Conservation (phyloP, 148 eudicot species). For the Agrostemma githago region DNA sequence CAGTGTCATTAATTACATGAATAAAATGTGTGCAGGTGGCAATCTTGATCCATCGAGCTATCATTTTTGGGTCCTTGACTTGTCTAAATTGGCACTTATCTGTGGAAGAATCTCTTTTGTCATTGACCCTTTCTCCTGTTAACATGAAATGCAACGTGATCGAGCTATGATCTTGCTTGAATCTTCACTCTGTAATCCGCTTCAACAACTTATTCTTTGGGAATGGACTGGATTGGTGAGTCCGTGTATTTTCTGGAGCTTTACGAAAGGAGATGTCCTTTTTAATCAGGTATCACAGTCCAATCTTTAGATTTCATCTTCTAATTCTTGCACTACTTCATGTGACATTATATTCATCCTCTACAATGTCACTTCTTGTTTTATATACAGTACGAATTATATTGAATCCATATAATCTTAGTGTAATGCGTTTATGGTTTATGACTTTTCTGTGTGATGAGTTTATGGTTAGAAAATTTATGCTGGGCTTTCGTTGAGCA, state of each 20-base stretch:
- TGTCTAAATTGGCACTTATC: slow-evolving; percentile 76
- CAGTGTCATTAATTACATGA: neutral
- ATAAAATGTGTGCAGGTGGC: slow-evolving; percentile 56
- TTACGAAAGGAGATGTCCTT: neutral
- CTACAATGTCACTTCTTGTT: neutral
- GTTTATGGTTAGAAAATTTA: neutral
- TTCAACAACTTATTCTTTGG: neutral
- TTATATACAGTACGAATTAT: neutral
- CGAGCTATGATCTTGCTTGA: slow-evolving; percentile 3
- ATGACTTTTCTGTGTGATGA: slow-evolving; percentile 2
- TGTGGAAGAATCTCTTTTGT: slow-evolving; percentile 41
- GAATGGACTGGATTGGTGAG: neutral
- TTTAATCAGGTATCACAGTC: slow-evolving; percentile 22
- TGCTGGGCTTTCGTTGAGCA: neutral
- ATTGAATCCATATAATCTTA: neutral
- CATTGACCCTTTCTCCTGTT: neutral
- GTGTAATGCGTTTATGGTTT: neutral
- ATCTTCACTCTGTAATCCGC: slow-evolving; percentile 7
- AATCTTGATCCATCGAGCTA: slow-evolving; percentile 81
- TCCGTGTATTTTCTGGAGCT: neutral
- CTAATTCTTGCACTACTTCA: slow-evolving; percentile 8
- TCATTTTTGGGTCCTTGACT: slow-evolving; percentile 92
- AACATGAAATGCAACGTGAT: neutral
- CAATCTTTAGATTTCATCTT: slow-evolving; percentile 2
- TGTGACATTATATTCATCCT: slow-evolving; percentile 8